Evolutionary conservation across 345 rosid species (phyloP).

Genomic region (Sisymbrium altissimum): DNA sequence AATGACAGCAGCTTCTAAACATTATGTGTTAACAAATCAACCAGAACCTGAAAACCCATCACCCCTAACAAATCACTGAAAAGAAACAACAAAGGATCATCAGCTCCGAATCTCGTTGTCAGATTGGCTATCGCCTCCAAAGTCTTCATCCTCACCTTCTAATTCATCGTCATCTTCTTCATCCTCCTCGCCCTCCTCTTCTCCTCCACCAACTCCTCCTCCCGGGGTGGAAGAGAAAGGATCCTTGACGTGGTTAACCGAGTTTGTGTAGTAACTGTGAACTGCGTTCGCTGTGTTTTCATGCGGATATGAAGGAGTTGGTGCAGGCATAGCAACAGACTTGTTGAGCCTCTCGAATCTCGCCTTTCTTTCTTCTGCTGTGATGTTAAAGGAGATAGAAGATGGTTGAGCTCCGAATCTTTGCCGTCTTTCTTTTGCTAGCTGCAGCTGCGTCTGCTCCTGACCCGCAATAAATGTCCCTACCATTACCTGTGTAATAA

Average conservation of each 20-base stretch:
- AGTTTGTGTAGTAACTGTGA: conserved; percentile 32
- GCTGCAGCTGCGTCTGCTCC: conserved; percentile 26
- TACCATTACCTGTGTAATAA: conserved; percentile 30
- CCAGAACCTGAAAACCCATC: conserved; percentile 23
- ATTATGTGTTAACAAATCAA: conserved; percentile 29
- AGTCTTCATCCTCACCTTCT: conserved; percentile 30
- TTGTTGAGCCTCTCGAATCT: conserved; percentile 36
- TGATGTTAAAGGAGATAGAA: conserved; percentile 32
- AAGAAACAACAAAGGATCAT: conserved; percentile 12
- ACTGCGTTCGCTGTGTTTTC: conserved; percentile 18
- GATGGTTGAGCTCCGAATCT: conserved; percentile 30
- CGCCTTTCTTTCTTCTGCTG: conserved; percentile 37
- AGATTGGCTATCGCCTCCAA: conserved; percentile 36
- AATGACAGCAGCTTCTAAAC: conserved; percentile 23
- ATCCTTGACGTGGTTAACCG: conserved; percentile 24
- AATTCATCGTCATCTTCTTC: conserved; percentile 27
- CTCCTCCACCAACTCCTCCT: conserved; percentile 4
- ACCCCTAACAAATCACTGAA: conserved; percentile 22
- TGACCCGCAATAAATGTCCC: conserved; percentile 36
- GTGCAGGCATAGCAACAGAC: conserved; percentile 22
- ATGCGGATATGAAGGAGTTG: conserved; percentile 13
- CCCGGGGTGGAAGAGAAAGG: conserved; percentile 27
- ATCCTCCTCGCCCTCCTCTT: conserved; percentile 14
- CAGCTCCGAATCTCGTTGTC: conserved; percentile 36
- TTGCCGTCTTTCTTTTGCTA: conserved; percentile 31